Evolutionary conservation across 1,284 basidiomycete genomes (phyloP).

Genomic region (Ceratobasidium sp.): DNA sequence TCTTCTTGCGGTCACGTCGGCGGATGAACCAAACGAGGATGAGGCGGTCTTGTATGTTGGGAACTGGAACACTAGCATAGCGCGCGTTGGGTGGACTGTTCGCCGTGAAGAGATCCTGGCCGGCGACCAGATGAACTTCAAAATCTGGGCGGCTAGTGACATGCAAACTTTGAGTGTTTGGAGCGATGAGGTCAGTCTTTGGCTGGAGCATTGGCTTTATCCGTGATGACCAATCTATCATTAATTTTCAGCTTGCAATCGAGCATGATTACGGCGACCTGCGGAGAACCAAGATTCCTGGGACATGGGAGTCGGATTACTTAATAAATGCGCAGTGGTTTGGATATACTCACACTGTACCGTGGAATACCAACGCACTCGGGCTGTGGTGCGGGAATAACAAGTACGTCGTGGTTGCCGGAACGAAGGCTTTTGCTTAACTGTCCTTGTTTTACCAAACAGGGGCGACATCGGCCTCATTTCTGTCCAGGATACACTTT

Average conservation of each 20-base stretch:
- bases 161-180: conserved; percentile 84
- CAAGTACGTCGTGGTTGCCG: conserved; percentile 53
- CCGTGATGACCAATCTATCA: conserved; percentile 3
- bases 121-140: conserved; percentile 24
- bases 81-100: conserved; percentile 69
- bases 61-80: conserved; percentile 76
- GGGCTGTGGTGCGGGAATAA: conserved; percentile 66
- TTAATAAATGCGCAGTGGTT: conserved; percentile 54
- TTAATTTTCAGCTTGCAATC: conserved; percentile 57
- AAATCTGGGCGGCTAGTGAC: conserved; percentile 75
- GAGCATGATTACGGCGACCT: conserved; percentile 57
- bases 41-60: conserved; percentile 70
- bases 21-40: conserved; percentile 73
- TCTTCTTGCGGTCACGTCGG: conserved; percentile 67
- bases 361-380: conserved; percentile 46
- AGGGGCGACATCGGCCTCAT: conserved; percentile 67
- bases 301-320: conserved; percentile 68
- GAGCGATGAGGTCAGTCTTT: conserved; percentile 63
- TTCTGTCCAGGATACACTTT: conserved; percentile 50
- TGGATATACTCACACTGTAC: conserved; percentile 21
- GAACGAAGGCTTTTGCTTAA: conserved; percentile 34
- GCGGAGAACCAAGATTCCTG: conserved; percentile 56
- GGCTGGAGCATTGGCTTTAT: conserved; percentile 19
- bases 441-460: neutral
- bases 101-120: conserved; percentile 13